These are phyloP conservation scores for Dimargaris cristalligena DNA, from an alignment of 192 early-diverging fungal genomes.

Conservation along the genomic window DNA sequence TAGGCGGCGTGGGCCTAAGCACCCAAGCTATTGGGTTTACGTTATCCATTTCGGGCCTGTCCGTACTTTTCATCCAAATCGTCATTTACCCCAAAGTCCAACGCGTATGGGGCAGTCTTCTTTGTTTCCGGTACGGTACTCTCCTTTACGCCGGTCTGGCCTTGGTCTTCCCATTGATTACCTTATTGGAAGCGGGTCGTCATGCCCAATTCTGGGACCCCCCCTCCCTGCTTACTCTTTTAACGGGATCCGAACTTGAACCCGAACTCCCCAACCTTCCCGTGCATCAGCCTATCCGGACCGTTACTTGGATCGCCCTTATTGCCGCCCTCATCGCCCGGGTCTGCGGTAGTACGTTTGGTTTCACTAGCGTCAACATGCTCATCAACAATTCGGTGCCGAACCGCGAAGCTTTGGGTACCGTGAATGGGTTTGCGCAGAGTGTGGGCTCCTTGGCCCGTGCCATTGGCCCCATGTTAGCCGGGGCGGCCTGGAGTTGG, in stretches of 20 bases:
- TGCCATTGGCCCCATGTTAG: neutral
- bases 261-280: neutral
- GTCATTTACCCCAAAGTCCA: slow-evolving; percentile 25
- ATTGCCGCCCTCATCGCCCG: neutral
- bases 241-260: neutral
- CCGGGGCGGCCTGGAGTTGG: slow-evolving; percentile 6
- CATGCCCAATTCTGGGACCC: neutral
- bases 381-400: slow-evolving; percentile 1
- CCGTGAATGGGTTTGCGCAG: slow-evolving; percentile 5
- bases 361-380: slow-evolving; percentile 8
- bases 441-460: slow-evolving; percentile 1
- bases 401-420: neutral
- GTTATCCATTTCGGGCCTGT: slow-evolving; percentile 21
- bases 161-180: slow-evolving; percentile 12
- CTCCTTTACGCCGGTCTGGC: slow-evolving; percentile 12
- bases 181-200: neutral
- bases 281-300: neutral
- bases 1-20: slow-evolving; percentile 35
- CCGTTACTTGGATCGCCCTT: neutral
- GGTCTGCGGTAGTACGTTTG: neutral
- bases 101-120: slow-evolving; percentile 23
- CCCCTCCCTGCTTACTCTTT: neutral
- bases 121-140: slow-evolving; percentile 22
- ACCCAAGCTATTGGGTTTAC: slow-evolving; percentile 31
- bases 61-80: slow-evolving; percentile 31